A percentile compares a stretch with the other conserved stretches of the same genome.
Conservation (phyloP, 768 basidiomycete species). For the Trametopsis cervina region DNA sequence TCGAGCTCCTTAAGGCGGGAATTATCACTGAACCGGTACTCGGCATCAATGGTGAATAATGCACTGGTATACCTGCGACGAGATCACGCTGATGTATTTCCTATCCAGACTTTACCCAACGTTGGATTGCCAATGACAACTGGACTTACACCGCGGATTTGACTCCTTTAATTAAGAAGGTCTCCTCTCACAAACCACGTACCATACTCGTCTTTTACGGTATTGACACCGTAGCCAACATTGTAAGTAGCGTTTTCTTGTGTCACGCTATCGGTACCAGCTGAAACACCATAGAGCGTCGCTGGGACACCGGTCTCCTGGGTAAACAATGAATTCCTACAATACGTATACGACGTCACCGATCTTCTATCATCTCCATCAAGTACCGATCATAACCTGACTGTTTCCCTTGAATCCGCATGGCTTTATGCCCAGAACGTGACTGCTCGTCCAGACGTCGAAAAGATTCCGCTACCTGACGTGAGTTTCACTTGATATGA, state of each 20-base stretch:
- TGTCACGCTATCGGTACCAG: neutral
- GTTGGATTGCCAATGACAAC: conserved; percentile 50
- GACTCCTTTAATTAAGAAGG: conserved; percentile 30
- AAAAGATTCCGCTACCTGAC: conserved; percentile 16
- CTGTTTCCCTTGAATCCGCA: conserved; percentile 46
- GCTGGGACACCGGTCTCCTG: conserved; percentile 46
- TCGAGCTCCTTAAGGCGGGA: conserved; percentile 45
- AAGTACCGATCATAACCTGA: conserved; percentile 35
- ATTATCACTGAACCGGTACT: conserved; percentile 47
- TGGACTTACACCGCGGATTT: conserved; percentile 56
- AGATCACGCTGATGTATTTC: neutral
- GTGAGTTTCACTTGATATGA: neutral
- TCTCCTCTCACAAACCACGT: conserved; percentile 20
- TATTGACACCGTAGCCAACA: conserved; percentile 50
- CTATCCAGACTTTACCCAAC: conserved; percentile 41
- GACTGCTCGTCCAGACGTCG: conserved; percentile 40
- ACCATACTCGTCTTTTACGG: conserved; percentile 48
- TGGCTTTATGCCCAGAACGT: conserved; percentile 49
- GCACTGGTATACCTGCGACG: neutral
- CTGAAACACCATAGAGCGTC: conserved; percentile 32
- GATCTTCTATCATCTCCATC: conserved; percentile 29
- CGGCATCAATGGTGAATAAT: conserved; percentile 40
- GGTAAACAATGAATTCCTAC: conserved; percentile 53
- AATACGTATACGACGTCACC: conserved; percentile 47
- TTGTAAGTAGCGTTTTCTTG: conserved; percentile 28